Conservation (phyloP, 1,284 basidiomycete genomes). For the Naganishia albida region DNA sequence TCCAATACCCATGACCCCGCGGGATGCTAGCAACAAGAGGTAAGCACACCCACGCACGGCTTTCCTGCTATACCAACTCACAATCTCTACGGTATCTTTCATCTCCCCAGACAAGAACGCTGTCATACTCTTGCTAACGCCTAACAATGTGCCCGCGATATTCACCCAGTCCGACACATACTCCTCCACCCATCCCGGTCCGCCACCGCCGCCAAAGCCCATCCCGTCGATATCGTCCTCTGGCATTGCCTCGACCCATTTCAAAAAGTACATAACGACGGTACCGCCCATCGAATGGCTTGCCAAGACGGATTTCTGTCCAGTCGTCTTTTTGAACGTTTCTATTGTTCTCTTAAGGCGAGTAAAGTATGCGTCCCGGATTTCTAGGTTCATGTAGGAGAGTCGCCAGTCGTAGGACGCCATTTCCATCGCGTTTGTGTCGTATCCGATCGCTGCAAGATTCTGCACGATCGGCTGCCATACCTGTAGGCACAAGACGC, state of each 20-base stretch:
- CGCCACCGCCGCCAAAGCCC: slow-evolving; percentile 73
- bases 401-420: slow-evolving; percentile 81
- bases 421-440: slow-evolving; percentile 82
- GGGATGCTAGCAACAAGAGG: slow-evolving; percentile 51
- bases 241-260: slow-evolving; percentile 87
- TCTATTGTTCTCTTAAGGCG: slow-evolving; percentile 83
- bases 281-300: slow-evolving; percentile 85
- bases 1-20: slow-evolving; percentile 60
- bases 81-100: slow-evolving; percentile 85
- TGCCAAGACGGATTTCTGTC: slow-evolving; percentile 80
- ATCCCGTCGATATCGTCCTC: slow-evolving; percentile 42
- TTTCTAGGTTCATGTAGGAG: slow-evolving; percentile 72
- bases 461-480: slow-evolving; percentile 73
- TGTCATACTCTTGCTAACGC: slow-evolving; percentile 83
- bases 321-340: slow-evolving; percentile 69
- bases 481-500: slow-evolving; percentile 6
- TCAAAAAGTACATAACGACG: slow-evolving; percentile 61
- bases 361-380: slow-evolving; percentile 90
- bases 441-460: slow-evolving; percentile 84
- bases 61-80: slow-evolving; percentile 30
- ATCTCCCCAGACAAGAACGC: slow-evolving; percentile 93
- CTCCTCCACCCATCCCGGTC: slow-evolving; percentile 88
- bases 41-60: too few species aligned
- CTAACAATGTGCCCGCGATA: slow-evolving; percentile 83
- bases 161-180: slow-evolving; percentile 79